Conservation (phyloP, 306 rosid species). For the Pueraria montana region DNA sequence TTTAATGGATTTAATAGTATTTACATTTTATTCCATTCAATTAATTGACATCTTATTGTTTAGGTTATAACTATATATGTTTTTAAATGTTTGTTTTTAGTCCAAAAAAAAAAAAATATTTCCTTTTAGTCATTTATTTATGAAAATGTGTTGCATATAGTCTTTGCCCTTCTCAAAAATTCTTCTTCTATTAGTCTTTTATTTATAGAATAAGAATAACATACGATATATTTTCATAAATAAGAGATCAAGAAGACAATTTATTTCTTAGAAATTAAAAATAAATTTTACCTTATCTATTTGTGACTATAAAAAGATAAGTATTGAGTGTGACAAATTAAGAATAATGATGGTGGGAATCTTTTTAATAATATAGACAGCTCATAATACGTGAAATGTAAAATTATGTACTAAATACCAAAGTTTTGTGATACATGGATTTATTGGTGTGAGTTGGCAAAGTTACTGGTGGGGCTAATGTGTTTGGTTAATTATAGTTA, state of each 20-base stretch:
- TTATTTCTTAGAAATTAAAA: too few relatives aligned
- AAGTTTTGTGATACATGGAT: background rate
- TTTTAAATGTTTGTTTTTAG: too few relatives aligned
- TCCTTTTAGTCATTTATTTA: background rate
- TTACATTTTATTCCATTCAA: background rate
- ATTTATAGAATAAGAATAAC: background rate
- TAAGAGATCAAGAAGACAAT: background rate
- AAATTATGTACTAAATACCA: background rate
- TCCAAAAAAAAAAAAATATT: too few relatives aligned
- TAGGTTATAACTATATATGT: too few relatives aligned
- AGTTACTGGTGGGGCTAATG: background rate
- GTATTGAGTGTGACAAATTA: too few relatives aligned
- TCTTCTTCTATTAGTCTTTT: background rate
- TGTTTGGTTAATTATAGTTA: conserved; percentile 21
- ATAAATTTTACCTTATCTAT: too few relatives aligned
- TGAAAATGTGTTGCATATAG: background rate
- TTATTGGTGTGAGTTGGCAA: conserved; percentile 1
- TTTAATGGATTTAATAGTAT: too few relatives aligned
- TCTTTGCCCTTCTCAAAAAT: background rate
- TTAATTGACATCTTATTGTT: background rate
- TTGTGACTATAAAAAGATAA: too few relatives aligned
- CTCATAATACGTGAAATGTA: background rate
- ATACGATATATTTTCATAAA: background rate
- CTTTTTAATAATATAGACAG: background rate
- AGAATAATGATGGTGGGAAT: background rate